Evolutionary conservation across 768 basidiomycete species (phyloP).

Genomic region (Tricholomella constricta): DNA sequence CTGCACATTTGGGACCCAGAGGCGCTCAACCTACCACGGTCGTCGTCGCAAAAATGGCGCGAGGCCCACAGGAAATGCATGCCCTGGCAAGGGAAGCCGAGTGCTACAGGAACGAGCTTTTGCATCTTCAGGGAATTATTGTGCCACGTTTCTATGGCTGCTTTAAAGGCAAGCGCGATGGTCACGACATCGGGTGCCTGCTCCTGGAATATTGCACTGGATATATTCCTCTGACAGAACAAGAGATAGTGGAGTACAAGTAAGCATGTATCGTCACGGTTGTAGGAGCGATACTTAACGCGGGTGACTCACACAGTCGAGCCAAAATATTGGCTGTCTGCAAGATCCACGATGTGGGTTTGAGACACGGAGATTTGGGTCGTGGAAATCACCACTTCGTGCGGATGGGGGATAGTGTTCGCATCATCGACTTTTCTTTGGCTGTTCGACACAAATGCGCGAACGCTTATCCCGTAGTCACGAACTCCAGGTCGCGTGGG

Average conservation of each 20-base stretch:
- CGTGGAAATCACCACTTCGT: conserved; percentile 34
- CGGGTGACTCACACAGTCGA: conserved; percentile 28
- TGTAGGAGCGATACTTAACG: too few species aligned
- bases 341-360: conserved; percentile 37
- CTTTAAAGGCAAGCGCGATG: conserved; percentile 30
- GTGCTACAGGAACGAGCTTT: conserved; percentile 35
- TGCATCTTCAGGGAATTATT: conserved; percentile 36
- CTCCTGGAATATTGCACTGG: conserved; percentile 40
- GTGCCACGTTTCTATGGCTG: conserved; percentile 42
- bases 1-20: conserved; percentile 22
- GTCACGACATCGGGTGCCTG: conserved; percentile 31
- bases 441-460: conserved; percentile 33
- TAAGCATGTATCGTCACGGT: neutral
- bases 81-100: conserved; percentile 33
- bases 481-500: neutral
- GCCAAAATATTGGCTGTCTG: conserved; percentile 33
- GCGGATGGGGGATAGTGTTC: conserved; percentile 27
- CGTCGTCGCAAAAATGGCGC: conserved; percentile 37
- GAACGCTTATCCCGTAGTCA: conserved; percentile 5
- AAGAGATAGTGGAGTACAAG: neutral
- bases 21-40: conserved; percentile 17
- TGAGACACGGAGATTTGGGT: conserved; percentile 36
- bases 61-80: conserved; percentile 23
- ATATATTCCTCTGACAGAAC: conserved; percentile 3
- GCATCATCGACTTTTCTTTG: conserved; percentile 38